Conservation (phyloP, 257 asterid genomes). For the Gentiana straminea region DNA sequence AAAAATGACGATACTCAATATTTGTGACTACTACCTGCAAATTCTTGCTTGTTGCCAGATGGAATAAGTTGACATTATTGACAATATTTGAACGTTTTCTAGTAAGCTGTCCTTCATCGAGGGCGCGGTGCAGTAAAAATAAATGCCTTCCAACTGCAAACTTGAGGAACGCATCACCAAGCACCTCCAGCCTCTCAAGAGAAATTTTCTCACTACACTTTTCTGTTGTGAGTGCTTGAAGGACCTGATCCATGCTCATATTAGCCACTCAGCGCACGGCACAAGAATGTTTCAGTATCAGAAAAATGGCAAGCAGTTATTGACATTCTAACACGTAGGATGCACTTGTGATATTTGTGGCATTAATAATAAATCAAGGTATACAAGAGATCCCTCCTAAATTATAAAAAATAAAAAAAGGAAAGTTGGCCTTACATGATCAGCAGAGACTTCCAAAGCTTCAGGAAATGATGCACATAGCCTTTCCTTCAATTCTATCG, state of each 20-base stretch:
- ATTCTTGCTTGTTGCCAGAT: constrained; percentile 50
- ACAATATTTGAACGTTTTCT: constrained; percentile 79
- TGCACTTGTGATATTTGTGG: constrained; percentile 1
- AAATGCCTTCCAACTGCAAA: constrained; percentile 87
- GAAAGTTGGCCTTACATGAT: constrained; percentile 44
- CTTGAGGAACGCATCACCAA: constrained; percentile 98
- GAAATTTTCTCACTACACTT: constrained; percentile 73
- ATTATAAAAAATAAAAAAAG: neutral
- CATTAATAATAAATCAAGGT: constrained; percentile 4
- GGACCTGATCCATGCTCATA: constrained; percentile 55
- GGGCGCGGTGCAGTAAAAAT: constrained; percentile 55
- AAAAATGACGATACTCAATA: neutral
- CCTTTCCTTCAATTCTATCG: constrained; percentile 63
- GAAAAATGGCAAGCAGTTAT: constrained; percentile 5
- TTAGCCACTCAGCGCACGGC: constrained; percentile 13
- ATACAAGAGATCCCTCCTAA: constrained; percentile 1
- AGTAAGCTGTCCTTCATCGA: constrained; percentile 94
- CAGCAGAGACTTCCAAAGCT: constrained; percentile 57
- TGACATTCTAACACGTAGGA: neutral
- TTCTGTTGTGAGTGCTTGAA: constrained; percentile 98
- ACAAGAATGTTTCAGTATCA: neutral
- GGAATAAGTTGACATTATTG: constrained; percentile 60
- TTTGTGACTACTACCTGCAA: constrained; percentile 54
- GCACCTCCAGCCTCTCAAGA: constrained; percentile 96
- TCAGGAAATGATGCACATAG: constrained; percentile 74